Percentiles rank a stretch among this genome's conserved stretches.
These are phyloP conservation scores for Perkinsus marinus DNA, from an alignment of 169 alveolate species.

Conservation along the genomic window DNA sequence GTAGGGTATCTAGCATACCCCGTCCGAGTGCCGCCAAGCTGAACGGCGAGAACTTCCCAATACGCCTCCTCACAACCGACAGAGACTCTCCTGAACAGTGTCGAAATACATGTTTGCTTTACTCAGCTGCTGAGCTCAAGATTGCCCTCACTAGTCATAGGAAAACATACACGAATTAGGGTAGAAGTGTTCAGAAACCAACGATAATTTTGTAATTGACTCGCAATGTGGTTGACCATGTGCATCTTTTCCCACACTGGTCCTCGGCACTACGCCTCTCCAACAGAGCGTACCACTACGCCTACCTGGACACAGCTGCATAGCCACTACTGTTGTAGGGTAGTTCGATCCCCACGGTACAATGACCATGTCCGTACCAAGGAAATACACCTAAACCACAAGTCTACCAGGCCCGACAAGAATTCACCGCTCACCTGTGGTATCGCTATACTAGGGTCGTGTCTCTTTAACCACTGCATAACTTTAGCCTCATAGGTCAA, in stretches of 20 bases:
- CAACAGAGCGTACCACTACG: not conserved
- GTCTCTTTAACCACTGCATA: not conserved
- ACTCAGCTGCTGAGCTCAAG: no score
- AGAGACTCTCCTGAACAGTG: not conserved
- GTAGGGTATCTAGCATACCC: not conserved
- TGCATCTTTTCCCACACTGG: no score
- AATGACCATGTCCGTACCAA: not conserved
- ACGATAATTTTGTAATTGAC: no score
- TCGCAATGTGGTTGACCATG: no score
- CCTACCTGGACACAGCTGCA: not conserved
- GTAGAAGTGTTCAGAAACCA: no score
- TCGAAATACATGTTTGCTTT: no score
- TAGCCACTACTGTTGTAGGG: not conserved
- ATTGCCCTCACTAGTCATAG: no score
- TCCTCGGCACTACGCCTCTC: no score
- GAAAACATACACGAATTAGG: no score
- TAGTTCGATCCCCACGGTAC: not conserved
- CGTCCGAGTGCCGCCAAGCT: not conserved
- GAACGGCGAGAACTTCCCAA: not conserved
- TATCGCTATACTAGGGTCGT: not conserved
- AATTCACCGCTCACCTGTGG: not conserved
- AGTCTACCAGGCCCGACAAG: not conserved
- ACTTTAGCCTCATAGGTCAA: not conserved
- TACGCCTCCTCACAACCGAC: not conserved
- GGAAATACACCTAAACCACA: not conserved